Evolutionary conservation across 2,329 filamentous ascomycete genomes (phyloP), one percentile per base, ranked within the genome.

Genomic region (Aspergillus sp.): DNA sequence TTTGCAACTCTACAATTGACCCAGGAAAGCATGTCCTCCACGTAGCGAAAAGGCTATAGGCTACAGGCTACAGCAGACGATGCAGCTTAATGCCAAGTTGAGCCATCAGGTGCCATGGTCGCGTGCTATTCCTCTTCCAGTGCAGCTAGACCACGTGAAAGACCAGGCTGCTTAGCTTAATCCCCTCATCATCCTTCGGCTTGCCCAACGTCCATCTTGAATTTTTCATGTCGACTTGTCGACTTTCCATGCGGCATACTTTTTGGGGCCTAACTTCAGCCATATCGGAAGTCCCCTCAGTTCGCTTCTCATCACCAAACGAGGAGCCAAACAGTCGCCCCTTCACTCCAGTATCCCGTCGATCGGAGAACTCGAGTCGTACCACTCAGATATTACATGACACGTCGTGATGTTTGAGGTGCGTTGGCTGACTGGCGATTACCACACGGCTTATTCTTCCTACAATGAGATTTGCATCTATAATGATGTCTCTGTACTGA

Each of bases 351-450:
- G 44, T 44, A 36, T 17, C 47, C 25, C 47, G 47, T 44, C 52
- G 6, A 54, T 36, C 38, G 39, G n/a, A 30, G 11, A 13, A 51
- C 8, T 58, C 50, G 6, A 23, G 36, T 52, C 47, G 21, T 30
- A 55, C 41, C 17, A 19, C 42, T 36, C 32, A 36, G 17, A 11
- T 36, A 48, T 19, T 57, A 27, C 32, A 42, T 51, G 57, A 51
- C n/a, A 44, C 36, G 13, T 52, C 58, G 58, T 32, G 54, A 73
- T 73, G 71, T 73, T 73, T 54, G 71, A 73, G 70, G 71, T 72
- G 47, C 39, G 65, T 62, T 25, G 38, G 32, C 15, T 38, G 39
- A 58, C 39, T 49, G 21, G 54, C 13, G 8, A 8, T 19, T 47
- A 17, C 32, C 13, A 32, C 39, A 19, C 38, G 13, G 15, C 21